These are phyloP conservation scores for Takashimella koratensis DNA, from an alignment of 1,284 basidiomycete genomes.

Conservation along the genomic window DNA sequence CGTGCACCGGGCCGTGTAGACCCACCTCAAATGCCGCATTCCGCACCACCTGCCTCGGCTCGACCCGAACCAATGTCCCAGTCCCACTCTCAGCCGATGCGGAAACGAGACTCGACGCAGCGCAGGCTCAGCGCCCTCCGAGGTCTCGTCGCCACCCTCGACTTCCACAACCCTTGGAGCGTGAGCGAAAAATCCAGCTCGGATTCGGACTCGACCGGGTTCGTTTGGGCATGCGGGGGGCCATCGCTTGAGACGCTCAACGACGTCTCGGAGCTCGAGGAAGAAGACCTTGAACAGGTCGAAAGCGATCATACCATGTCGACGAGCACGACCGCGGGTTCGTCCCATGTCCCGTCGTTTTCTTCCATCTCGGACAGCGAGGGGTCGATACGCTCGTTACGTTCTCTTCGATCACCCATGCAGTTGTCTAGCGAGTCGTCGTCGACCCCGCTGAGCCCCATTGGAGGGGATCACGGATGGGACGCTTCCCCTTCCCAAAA, in stretches of 20 bases:
- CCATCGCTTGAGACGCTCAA: neutral
- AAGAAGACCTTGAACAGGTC: neutral
- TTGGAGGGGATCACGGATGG: neutral
- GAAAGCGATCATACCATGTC: neutral
- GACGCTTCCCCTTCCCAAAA: neutral
- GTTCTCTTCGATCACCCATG: neutral
- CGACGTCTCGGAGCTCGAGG: neutral
- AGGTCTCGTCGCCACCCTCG: constrained; percentile 39
- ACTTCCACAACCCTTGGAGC: constrained; percentile 43
- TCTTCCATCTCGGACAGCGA: neutral
- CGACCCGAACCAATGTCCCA: neutral
- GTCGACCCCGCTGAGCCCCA: neutral
- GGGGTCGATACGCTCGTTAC: too few relatives aligned
- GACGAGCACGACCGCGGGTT: neutral
- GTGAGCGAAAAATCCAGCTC: constrained; percentile 13
- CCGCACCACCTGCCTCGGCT: neutral
- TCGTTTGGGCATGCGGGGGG: constrained; percentile 17
- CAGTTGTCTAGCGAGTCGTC: neutral
- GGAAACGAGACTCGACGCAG: constrained; percentile 4
- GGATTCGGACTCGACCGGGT: constrained; percentile 6
- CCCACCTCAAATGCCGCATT: neutral
- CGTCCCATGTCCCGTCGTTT: neutral
- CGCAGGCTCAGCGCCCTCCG: constrained; percentile 35
- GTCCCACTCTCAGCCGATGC: neutral
- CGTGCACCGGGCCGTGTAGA: neutral